Evolutionary conservation across 352 stramenopile species (phyloP), one percentile per base, ranked within the genome.

Genomic region (Phytophthora pini): DNA sequence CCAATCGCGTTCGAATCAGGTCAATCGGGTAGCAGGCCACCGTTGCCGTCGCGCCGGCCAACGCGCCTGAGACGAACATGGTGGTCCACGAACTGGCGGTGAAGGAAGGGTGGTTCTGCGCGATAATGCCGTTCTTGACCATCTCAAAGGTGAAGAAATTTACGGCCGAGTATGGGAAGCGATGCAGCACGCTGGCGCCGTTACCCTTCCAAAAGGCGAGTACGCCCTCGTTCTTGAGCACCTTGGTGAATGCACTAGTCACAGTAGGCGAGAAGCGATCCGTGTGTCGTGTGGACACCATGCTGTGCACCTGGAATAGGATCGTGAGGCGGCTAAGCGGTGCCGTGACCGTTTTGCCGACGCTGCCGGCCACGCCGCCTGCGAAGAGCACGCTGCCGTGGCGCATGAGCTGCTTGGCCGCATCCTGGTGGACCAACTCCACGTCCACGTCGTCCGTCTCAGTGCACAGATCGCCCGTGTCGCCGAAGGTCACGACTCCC

Each of bases 91-190:
- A 85, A 43, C 58, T 89, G 7, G 92, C 72, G n/a, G 87, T 80
- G 60, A 97, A 90, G 7, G 56, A 63, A 40, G 85, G 75, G 63
- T 92, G 68, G 50, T 90, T 62, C 45, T 89, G 76, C 22, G 82
- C 72, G 49, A 92, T 84, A 53, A 94, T 84, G 29, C 69, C 64
- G 72, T 80, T 79, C 85, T 89, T 94, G 81, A 96, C 62, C 83
- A 93, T 84, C 76, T 99, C 96, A 62, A 98, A 99, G 39, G 94
- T 95, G 68, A 95, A 98, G 73, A 99, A 99, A 59, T 99, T 98
- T 61, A 98, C 97, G 0, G 94, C 96, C 41, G 92, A 98, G 74
- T 98, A 99, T 47, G 96, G 96, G 75, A 99, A 98, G 15, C 96
- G 87, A 74, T 99, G 96, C 27, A 99, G 68, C 10, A 98, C 93